Evolutionary conservation across 495 filamentous ascomycete genomes (phyloP), one percentile per base, ranked within the genome.

Genomic region (Tetracladium setigerum): DNA sequence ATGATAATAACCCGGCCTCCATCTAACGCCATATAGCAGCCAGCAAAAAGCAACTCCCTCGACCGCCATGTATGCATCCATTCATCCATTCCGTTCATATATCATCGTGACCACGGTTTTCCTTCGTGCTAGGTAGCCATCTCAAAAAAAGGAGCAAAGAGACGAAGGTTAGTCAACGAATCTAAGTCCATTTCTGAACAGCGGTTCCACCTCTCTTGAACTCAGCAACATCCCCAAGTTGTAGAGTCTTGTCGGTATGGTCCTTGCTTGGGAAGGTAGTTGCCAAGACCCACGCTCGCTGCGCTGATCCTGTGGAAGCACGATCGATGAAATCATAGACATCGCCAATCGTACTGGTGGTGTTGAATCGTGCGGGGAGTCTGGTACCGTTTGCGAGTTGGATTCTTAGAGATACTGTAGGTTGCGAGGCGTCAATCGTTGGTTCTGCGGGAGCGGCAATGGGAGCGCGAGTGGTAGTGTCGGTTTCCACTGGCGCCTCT

Each of bases 241-340:
- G 78, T 47, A 73, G 67, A 1, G 56, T 63, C 62, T 83, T 80
- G 49, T 98, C 89, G 15, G 69, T 83, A 42, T 96, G 76, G 55
- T 97, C 91, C 67, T 89, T 95, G 65, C 83, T 95, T 2, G 94
- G 92, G 64, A 97, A 97, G 0, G 94, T 97, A 1, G 92, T 98
- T 61, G 95, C 90, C 45, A 98, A 63, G 7, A 85, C 83, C 76
- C 88, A 98, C 10, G 70, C 55, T 15, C 90, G 75, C 35, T 64
- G 58, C 41, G 67, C 71, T 48, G 78, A 74, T 10, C 66, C 67
- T 0, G 83, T 65, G 36, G 74, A 86, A 5, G 88, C 76, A 3
- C 79, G 76, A 38, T 77, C 64, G 49, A 98, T 82, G 59, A 97
- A 97, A 13, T 73, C 68, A 61, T 96, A 96, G 19, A 98, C 82